Evolutionary conservation across 2,329 filamentous ascomycete species (phyloP).

Genomic region (Neofusicoccum kwambonambiense): DNA sequence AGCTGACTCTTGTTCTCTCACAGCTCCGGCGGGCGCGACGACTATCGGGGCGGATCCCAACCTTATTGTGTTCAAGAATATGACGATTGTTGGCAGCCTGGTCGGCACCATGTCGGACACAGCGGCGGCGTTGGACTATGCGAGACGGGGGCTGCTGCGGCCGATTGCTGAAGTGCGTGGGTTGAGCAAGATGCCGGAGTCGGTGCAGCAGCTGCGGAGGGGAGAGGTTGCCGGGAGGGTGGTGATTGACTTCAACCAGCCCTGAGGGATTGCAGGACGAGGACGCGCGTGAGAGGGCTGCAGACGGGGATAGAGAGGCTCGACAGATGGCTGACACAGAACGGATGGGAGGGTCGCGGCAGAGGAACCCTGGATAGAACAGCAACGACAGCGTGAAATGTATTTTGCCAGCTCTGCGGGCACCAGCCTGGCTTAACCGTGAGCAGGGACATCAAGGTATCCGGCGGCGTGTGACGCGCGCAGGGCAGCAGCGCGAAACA

Average conservation of each 20-base stretch:
- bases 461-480: too few relatives aligned
- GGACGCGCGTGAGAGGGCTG: not conserved
- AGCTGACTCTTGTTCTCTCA: too few relatives aligned
- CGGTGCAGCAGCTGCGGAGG: constrained; percentile 49
- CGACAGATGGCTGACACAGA: not conserved
- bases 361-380: too few relatives aligned
- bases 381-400: too few relatives aligned
- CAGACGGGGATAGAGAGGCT: not conserved
- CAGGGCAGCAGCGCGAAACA: too few relatives aligned
- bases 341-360: too few relatives aligned
- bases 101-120: constrained; percentile 51
- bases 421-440: too few relatives aligned
- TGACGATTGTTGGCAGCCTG: constrained; percentile 37
- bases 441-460: too few relatives aligned
- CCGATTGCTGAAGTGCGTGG: constrained; percentile 51
- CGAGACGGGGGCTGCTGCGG: constrained; percentile 50
- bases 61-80: constrained; percentile 36
- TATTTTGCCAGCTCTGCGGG: too few relatives aligned
- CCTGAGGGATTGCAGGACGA: constrained; percentile 18
- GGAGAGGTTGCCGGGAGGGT: constrained; percentile 54
- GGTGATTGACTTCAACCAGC: constrained; percentile 54
- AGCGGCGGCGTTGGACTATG: constrained; percentile 49
- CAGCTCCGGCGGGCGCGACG: constrained; percentile 1
- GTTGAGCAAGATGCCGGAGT: constrained; percentile 49
- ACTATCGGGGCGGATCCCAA: constrained; percentile 36